Evolutionary conservation across 2,329 filamentous ascomycete species (phyloP).

Genomic region (Clathrospora elynae): DNA sequence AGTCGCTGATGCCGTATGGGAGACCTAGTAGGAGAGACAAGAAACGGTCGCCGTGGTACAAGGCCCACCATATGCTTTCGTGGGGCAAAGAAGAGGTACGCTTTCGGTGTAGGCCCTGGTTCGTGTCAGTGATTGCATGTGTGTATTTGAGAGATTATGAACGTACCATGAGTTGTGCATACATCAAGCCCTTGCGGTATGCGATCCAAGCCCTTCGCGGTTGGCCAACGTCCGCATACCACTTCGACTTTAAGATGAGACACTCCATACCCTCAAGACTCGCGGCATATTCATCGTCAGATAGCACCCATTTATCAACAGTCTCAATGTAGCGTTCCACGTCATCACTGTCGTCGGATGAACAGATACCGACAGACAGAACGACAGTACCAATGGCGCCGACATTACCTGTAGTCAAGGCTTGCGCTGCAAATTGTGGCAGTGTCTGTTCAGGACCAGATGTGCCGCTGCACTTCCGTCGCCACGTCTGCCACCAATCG

Average conservation of each 20-base stretch:
- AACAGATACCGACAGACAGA: slow-evolving; percentile 46
- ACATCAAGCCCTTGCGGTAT: slow-evolving; percentile 57
- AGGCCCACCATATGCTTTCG: slow-evolving; percentile 49
- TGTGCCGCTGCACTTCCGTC: slow-evolving; percentile 51
- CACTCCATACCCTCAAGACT: slow-evolving; percentile 61
- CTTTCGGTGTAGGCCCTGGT: slow-evolving; percentile 48
- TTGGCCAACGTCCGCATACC: slow-evolving; percentile 61
- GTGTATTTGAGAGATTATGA: neutral
- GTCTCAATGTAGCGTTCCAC: slow-evolving; percentile 54
- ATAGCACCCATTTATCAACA: slow-evolving; percentile 56
- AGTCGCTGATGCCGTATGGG: slow-evolving; percentile 52
- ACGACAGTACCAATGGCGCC: slow-evolving; percentile 47
- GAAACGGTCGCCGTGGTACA: slow-evolving; percentile 56
- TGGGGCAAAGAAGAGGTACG: slow-evolving; percentile 41
- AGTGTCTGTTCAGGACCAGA: slow-evolving; percentile 45
- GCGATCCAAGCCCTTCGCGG: slow-evolving; percentile 61
- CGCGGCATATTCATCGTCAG: slow-evolving; percentile 57
- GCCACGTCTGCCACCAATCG: slow-evolving; percentile 52
- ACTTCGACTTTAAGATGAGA: slow-evolving; percentile 57
- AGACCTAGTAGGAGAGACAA: slow-evolving; percentile 61
- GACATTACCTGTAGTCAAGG: slow-evolving; percentile 50
- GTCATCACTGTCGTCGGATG: slow-evolving; percentile 52
- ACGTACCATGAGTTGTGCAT: slow-evolving; percentile 59
- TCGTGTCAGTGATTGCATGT: slow-evolving; percentile 18
- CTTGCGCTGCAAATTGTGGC: slow-evolving; percentile 52